Evolutionary conservation across 225 moss, liverwort and hornwort species (phyloP).

Genomic region (Rhytidiadelphus loreus): DNA sequence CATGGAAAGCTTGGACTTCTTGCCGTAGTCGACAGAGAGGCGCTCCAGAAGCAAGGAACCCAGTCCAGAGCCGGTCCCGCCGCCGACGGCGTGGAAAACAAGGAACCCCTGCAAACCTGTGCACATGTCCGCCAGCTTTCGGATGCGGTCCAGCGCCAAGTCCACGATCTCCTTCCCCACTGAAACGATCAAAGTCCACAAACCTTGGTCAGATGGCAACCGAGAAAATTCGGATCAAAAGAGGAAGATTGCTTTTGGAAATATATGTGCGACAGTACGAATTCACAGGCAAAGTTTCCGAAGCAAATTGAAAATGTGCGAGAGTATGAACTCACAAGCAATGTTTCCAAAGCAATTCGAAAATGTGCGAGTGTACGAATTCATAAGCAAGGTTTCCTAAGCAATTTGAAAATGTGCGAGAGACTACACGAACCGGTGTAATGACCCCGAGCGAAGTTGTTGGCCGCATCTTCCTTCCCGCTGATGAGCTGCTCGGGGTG

Average conservation of each 20-base stretch:
- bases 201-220: not conserved
- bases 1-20: constrained; percentile 17
- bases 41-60: not conserved
- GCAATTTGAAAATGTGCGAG: not conserved
- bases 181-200: not conserved
- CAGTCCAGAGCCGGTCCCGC: not conserved
- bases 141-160: constrained; percentile 14
- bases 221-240: not conserved
- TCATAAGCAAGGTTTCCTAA: too few relatives aligned
- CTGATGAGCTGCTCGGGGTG: constrained; percentile 36
- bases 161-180: constrained; percentile 39
- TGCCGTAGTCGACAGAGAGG: not conserved
- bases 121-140: constrained; percentile 31
- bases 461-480: constrained; percentile 33
- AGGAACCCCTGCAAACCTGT: constrained; percentile 17
- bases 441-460: constrained; percentile 34
- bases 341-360: not conserved
- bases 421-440: constrained; percentile 17
- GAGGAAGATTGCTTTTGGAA: not conserved
- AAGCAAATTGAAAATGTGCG: not conserved
- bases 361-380: not conserved
- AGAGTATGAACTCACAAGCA: not conserved
- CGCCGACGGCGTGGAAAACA: not conserved
- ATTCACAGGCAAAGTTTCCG: not conserved
- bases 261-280: not conserved